These are phyloP conservation scores for Bryoglossum gracile DNA, from an alignment of 495 filamentous ascomycete genomes.

Conservation along the genomic window DNA sequence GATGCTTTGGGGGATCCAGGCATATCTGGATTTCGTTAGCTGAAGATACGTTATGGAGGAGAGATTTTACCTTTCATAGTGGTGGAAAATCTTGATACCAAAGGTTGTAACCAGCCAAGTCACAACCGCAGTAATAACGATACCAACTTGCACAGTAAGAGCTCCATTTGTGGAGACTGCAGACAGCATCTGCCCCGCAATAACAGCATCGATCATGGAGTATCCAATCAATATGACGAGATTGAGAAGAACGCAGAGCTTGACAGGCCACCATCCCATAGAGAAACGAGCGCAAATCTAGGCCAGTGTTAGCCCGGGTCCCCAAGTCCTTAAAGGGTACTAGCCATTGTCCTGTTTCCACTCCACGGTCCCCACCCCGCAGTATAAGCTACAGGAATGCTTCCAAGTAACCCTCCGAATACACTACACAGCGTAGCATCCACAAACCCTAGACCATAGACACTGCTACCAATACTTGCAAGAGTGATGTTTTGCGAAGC, in stretches of 20 bases:
- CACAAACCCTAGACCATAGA: conserved; percentile 61
- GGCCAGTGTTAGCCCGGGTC: not conserved
- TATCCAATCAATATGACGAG: conserved; percentile 68
- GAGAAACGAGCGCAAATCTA: conserved; percentile 63
- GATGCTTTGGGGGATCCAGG: conserved; percentile 60
- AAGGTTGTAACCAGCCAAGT: conserved; percentile 63
- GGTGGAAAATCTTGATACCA: conserved; percentile 64
- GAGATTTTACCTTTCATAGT: conserved; percentile 54
- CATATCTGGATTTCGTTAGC: conserved; percentile 38
- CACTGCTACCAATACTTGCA: conserved; percentile 61
- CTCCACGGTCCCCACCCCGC: conserved; percentile 65
- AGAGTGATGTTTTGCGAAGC: conserved; percentile 70
- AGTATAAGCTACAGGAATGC: conserved; percentile 56
- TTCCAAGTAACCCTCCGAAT: conserved; percentile 55
- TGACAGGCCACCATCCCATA: conserved; percentile 78
- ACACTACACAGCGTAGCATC: conserved; percentile 61
- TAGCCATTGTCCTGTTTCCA: conserved; percentile 61
- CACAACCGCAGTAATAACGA: conserved; percentile 61
- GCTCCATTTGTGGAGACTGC: conserved; percentile 55
- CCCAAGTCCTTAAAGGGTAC: conserved; percentile 8
- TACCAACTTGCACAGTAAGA: conserved; percentile 64
- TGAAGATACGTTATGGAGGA: not conserved
- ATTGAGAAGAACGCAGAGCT: conserved; percentile 64
- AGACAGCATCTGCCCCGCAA: conserved; percentile 68
- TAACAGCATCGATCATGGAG: conserved; percentile 59